Evolutionary conservation across 345 rosid species (phyloP).

Genomic region (Carallia pectinifolia): DNA sequence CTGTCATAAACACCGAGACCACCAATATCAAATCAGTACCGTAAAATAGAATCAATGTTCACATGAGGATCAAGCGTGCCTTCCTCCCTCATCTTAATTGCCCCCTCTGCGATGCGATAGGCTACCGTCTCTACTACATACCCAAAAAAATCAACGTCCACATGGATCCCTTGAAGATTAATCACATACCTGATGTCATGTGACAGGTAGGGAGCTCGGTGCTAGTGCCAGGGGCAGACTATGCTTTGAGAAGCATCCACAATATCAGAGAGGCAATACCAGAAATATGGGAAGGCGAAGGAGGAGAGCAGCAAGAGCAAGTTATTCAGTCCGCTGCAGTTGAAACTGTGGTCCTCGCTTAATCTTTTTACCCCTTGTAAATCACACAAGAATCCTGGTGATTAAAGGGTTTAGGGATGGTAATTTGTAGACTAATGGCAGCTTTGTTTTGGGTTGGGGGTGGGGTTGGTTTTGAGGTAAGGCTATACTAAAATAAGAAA

Average conservation of each 20-base stretch:
- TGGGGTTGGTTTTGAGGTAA: neutral
- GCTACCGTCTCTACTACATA: too few relatives aligned
- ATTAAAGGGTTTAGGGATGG: neutral
- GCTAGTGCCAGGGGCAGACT: slow-evolving; percentile 11
- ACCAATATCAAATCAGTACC: too few relatives aligned
- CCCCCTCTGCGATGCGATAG: too few relatives aligned
- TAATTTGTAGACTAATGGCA: neutral
- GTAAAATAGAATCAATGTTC: too few relatives aligned
- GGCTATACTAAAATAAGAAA: neutral
- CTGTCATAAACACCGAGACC: too few relatives aligned
- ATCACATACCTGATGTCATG: neutral
- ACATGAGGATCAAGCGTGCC: too few relatives aligned
- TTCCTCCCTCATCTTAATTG: too few relatives aligned
- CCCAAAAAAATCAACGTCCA: neutral
- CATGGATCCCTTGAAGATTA: neutral
- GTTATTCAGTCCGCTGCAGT: slow-evolving; percentile 51
- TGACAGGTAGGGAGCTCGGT: slow-evolving; percentile 25
- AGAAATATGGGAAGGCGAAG: slow-evolving; percentile 57
- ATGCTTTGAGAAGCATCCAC: slow-evolving; percentile 24
- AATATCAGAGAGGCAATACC: slow-evolving; percentile 25
- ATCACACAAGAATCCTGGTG: neutral
- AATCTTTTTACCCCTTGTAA: slow-evolving; percentile 16
- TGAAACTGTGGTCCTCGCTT: slow-evolving; percentile 66
- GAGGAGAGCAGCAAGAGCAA: slow-evolving; percentile 33
- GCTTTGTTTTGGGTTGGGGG: neutral